phyloP scores from a whole-genome alignment of 176 grass and related monocot species.

The Zoysia japonica region DNA sequence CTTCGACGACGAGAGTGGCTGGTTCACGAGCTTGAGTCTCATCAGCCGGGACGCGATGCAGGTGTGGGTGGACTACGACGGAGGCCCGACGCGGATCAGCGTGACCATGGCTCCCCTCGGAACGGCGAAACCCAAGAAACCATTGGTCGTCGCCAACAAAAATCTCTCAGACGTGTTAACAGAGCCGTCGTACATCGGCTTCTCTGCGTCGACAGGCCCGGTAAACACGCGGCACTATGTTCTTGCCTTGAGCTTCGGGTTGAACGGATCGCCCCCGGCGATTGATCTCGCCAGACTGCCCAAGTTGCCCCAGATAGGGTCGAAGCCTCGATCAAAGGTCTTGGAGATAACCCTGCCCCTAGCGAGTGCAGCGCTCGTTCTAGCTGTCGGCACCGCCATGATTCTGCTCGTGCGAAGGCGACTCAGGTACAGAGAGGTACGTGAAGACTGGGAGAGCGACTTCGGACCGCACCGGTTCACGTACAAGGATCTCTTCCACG shows the following conservation, averaged over 20 bases:
- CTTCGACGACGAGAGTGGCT: slow-evolving; percentile 8
- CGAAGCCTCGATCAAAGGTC: slow-evolving; percentile 12
- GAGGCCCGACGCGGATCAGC: not conserved
- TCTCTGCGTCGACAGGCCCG: slow-evolving; percentile 47
- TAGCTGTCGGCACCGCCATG: not conserved
- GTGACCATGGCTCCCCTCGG: slow-evolving; percentile 36
- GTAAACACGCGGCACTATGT: slow-evolving; percentile 13
- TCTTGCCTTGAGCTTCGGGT: slow-evolving; percentile 50
- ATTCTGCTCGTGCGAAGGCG: not conserved
- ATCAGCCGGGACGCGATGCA: slow-evolving; percentile 38
- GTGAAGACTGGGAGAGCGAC: slow-evolving; percentile 40
- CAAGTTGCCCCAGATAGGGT: slow-evolving; percentile 10
- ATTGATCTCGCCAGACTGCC: slow-evolving; percentile 47
- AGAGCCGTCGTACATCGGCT: slow-evolving; percentile 46
- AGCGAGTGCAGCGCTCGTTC: slow-evolving; percentile 5
- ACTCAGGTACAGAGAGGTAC: not conserved
- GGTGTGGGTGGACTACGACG: slow-evolving; percentile 57
- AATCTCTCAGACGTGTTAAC: slow-evolving; percentile 43
- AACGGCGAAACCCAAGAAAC: slow-evolving; percentile 27
- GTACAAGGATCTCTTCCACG: slow-evolving; percentile 22
- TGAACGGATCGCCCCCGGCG: slow-evolving; percentile 25
- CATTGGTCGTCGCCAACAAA: slow-evolving; percentile 28
- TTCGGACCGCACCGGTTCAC: slow-evolving; percentile 36
- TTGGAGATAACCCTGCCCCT: slow-evolving; percentile 18
- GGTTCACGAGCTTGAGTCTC: slow-evolving; percentile 41